Conservation (phyloP, 495 filamentous ascomycete genomes). For the Neurospora intermedia region DNA sequence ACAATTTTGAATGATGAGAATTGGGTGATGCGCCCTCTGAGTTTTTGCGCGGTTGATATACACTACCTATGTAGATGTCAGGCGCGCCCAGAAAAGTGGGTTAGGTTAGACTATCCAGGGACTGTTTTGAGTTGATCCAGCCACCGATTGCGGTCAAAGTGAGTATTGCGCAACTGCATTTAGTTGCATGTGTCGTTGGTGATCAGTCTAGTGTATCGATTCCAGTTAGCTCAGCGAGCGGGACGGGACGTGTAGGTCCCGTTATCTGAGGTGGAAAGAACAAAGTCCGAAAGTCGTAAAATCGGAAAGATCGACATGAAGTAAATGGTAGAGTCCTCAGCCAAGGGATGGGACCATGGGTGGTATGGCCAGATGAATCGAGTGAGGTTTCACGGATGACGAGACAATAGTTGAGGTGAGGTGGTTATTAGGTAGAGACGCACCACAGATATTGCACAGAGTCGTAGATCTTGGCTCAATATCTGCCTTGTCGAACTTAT, state of each 20-base stretch:
- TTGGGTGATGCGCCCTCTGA: too few relatives aligned
- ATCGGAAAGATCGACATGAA: neutral
- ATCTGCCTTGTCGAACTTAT: neutral
- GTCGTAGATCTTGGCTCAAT: neutral
- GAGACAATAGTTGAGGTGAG: neutral
- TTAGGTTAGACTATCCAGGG: too few relatives aligned
- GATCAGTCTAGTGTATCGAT: neutral
- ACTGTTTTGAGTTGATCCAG: too few relatives aligned
- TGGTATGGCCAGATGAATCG: neutral
- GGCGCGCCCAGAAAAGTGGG: too few relatives aligned
- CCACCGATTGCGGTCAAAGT: neutral
- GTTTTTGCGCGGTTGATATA: too few relatives aligned
- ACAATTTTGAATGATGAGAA: too few relatives aligned
- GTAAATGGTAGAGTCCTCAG: neutral
- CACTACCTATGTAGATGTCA: too few relatives aligned
- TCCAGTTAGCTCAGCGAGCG: neutral
- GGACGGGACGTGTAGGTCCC: neutral
- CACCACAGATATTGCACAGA: neutral
- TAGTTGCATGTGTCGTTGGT: neutral
- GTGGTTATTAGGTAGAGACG: neutral
- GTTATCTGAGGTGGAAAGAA: neutral
- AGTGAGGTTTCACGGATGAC: neutral
- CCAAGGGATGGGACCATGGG: neutral
- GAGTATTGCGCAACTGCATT: neutral
- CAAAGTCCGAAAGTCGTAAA: neutral